Conservation (phyloP, 2,329 filamentous ascomycete genomes). For the Fusarium luffae region DNA sequence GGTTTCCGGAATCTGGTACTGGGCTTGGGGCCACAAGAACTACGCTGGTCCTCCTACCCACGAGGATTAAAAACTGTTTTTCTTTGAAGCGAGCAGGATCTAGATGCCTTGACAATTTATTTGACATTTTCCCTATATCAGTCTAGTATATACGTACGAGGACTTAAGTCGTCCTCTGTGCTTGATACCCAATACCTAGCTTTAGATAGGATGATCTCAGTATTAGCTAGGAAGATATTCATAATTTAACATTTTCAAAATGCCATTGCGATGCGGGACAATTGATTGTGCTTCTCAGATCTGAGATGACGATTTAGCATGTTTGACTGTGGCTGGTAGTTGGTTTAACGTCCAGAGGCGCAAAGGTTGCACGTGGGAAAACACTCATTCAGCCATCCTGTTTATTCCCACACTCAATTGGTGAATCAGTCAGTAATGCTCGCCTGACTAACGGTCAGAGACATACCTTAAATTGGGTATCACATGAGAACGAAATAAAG, state of each 20-base stretch:
- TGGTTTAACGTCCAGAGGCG: background rate
- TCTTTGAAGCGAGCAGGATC: background rate
- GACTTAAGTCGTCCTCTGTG: conserved; percentile 16
- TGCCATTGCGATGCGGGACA: background rate
- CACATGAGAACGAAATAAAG: background rate
- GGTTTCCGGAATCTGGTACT: conserved; percentile 74
- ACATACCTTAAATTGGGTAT: background rate
- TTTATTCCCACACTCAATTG: background rate
- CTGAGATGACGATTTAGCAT: background rate
- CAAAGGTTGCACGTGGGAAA: background rate
- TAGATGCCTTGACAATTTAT: conserved; percentile 26
- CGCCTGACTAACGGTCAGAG: background rate
- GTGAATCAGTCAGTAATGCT: background rate
- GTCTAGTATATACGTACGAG: conserved; percentile 21
- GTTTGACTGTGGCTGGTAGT: background rate
- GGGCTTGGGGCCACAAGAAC: conserved; percentile 75
- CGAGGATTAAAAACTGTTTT: conserved; percentile 45
- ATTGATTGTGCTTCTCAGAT: background rate
- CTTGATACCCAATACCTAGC: conserved; percentile 27
- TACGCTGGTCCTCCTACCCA: conserved; percentile 71
- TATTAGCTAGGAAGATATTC: conserved; percentile 12
- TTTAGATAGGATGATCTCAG: background rate
- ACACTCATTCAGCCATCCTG: background rate
- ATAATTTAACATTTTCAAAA: conserved; percentile 23
- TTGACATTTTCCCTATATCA: conserved; percentile 13